Conservation (phyloP, 2,329 filamentous ascomycete species). For the Ceratocystis albifundus region DNA sequence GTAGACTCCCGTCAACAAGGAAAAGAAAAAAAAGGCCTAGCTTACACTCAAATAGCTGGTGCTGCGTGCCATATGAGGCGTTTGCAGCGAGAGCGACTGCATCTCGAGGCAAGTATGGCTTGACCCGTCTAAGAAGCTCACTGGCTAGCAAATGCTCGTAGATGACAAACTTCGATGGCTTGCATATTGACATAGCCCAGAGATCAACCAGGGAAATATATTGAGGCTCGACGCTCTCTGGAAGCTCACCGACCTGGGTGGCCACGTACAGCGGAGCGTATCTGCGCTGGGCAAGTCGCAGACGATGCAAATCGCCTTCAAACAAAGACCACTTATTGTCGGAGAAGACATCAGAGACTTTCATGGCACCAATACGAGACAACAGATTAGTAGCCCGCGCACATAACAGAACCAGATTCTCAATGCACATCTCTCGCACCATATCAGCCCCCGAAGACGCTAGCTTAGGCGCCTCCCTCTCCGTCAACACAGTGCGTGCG, state of each 20-base stretch:
- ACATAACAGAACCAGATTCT: slow-evolving; percentile 37
- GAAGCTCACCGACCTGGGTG: slow-evolving; percentile 37
- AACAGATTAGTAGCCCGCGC: slow-evolving; percentile 39
- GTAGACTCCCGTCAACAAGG: background rate
- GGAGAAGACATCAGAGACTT: slow-evolving; percentile 38
- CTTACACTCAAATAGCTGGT: slow-evolving; percentile 39
- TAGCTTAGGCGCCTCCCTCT: slow-evolving; percentile 17
- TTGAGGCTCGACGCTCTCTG: slow-evolving; percentile 38
- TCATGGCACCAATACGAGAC: slow-evolving; percentile 36
- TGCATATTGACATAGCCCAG: slow-evolving; percentile 43
- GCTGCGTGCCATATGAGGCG: slow-evolving; percentile 40
- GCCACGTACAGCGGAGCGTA: slow-evolving; percentile 43
- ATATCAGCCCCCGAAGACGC: slow-evolving; percentile 17
- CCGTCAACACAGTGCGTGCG: slow-evolving; percentile 32
- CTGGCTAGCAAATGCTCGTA: slow-evolving; percentile 43
- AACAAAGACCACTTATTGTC: slow-evolving; percentile 40
- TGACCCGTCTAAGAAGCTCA: slow-evolving; percentile 34
- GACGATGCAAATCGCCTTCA: slow-evolving; percentile 32
- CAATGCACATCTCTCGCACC: slow-evolving; percentile 31
- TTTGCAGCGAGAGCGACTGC: slow-evolving; percentile 29
- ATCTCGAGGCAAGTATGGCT: slow-evolving; percentile 36
- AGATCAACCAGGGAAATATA: slow-evolving; percentile 38
- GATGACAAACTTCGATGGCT: slow-evolving; percentile 36
- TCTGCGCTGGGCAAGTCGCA: slow-evolving; percentile 35
- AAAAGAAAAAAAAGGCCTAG: slow-evolving; percentile 6